Percentiles rank a stretch among this genome's conserved stretches.
Evolutionary conservation across 169 alveolate species (phyloP).

Genomic region (Cryptosporidium viatorum): DNA sequence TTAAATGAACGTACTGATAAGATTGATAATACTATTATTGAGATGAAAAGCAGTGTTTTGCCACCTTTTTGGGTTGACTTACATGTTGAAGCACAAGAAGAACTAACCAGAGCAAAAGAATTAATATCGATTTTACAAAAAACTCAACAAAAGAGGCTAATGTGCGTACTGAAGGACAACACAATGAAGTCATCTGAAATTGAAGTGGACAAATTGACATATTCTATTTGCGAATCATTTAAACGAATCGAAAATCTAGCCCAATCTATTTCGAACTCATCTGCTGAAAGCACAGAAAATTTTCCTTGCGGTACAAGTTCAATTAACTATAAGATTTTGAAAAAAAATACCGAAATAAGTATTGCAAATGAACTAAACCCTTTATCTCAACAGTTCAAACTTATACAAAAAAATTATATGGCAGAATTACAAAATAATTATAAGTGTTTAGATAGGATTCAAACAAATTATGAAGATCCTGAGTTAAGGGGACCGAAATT

Average conservation of each 20-base stretch:
- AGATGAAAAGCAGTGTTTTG: constrained; percentile 76
- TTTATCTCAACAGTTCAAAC: constrained; percentile 79
- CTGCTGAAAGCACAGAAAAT: constrained; percentile 67
- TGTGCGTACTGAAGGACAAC: constrained; percentile 75
- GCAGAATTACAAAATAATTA: constrained; percentile 78
- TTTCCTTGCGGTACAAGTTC: neutral
- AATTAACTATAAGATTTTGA: constrained; percentile 74
- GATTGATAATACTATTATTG: constrained; percentile 46
- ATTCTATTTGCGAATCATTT: constrained; percentile 27
- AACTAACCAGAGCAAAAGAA: constrained; percentile 73
- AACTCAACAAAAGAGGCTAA: constrained; percentile 77
- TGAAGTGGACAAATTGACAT: constrained; percentile 34
- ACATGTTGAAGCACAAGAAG: constrained; percentile 79
- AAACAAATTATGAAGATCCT: neutral
- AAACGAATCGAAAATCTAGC: constrained; percentile 51
- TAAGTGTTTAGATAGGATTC: constrained; percentile 52
- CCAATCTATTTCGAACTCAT: constrained; percentile 72
- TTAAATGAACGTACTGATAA: neutral
- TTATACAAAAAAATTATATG: constrained; percentile 79
- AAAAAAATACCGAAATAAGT: constrained; percentile 81
- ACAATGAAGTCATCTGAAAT: constrained; percentile 6
- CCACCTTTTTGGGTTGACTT: constrained; percentile 81
- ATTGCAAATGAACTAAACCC: constrained; percentile 79
- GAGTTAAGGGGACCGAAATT: neutral
- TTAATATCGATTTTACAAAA: constrained; percentile 77